Conservation (phyloP, 2,329 filamentous ascomycete species). For the Fusarium redolens region DNA sequence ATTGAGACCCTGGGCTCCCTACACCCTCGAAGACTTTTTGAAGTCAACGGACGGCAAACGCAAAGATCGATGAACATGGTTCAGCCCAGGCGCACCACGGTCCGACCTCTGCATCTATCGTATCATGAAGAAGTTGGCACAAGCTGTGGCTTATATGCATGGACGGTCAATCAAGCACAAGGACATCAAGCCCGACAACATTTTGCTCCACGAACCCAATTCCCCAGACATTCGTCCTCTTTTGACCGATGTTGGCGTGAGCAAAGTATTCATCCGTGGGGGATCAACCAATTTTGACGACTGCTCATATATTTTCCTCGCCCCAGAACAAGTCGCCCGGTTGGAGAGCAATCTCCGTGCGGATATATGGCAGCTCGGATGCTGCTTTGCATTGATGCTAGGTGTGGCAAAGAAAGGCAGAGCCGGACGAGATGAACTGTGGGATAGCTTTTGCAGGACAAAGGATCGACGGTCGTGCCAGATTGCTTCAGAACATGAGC, state of each 20-base stretch:
- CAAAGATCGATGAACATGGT: neutral
- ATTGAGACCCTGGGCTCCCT: neutral
- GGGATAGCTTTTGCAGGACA: neutral
- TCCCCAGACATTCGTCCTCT: neutral
- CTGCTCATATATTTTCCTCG: neutral
- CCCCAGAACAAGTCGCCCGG: neutral
- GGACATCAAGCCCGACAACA: neutral
- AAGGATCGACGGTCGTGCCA: neutral
- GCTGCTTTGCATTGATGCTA: neutral
- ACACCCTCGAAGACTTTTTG: neutral
- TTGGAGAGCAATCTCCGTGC: neutral
- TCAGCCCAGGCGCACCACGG: neutral
- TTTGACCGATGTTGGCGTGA: neutral
- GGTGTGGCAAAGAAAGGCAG: neutral
- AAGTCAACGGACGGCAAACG: neutral
- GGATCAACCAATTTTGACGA: neutral
- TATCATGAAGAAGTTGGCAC: neutral
- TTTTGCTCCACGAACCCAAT: neutral
- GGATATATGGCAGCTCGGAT: neutral
- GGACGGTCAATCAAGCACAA: neutral
- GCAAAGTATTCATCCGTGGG: neutral
- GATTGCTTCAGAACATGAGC: neutral
- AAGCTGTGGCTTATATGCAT: neutral
- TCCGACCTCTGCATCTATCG: neutral
- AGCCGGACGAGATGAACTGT: neutral